Percentiles rank a stretch among this genome's conserved stretches.
Evolutionary conservation across 441 rosid genomes (phyloP).

Genomic region (Erodium moschatum): DNA sequence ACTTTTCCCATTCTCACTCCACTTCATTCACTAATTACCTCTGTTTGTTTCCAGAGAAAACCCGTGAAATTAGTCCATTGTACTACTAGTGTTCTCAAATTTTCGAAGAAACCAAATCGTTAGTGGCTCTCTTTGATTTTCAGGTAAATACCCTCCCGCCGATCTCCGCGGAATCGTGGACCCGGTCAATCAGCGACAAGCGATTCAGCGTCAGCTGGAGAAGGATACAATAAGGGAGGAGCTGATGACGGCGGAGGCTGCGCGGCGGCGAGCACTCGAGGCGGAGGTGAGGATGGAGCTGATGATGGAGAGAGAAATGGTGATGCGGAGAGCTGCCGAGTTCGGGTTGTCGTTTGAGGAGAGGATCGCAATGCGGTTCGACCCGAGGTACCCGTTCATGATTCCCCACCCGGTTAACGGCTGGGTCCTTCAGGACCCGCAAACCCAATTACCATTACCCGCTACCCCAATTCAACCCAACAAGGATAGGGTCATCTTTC

Average conservation of each 20-base stretch:
- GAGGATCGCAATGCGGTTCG: not conserved
- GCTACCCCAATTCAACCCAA: not conserved
- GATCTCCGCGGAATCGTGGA: not conserved
- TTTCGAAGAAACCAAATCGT: too few relatives aligned
- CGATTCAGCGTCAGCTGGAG: not conserved
- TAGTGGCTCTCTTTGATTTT: not conserved
- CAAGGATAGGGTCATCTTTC: conserved; percentile 8
- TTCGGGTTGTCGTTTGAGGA: not conserved
- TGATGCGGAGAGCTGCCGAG: not conserved
- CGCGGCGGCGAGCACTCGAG: conserved; percentile 1
- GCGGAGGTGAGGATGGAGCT: not conserved
- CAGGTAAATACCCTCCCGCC: not conserved
- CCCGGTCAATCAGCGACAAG: not conserved
- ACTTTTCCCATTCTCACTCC: too few relatives aligned
- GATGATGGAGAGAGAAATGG: conserved; percentile 4
- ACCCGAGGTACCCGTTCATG: not conserved
- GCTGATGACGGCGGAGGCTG: not conserved
- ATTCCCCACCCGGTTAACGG: not conserved
- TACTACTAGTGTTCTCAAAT: too few relatives aligned
- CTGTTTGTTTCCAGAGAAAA: too few relatives aligned
- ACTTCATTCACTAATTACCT: too few relatives aligned
- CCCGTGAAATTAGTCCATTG: too few relatives aligned
- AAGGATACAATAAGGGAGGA: conserved; percentile 1
- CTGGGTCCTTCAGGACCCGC: not conserved
- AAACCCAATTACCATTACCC: too few relatives aligned